Evolutionary conservation across 345 rosid genomes (phyloP).

Genomic region (Populus euphratica): DNA sequence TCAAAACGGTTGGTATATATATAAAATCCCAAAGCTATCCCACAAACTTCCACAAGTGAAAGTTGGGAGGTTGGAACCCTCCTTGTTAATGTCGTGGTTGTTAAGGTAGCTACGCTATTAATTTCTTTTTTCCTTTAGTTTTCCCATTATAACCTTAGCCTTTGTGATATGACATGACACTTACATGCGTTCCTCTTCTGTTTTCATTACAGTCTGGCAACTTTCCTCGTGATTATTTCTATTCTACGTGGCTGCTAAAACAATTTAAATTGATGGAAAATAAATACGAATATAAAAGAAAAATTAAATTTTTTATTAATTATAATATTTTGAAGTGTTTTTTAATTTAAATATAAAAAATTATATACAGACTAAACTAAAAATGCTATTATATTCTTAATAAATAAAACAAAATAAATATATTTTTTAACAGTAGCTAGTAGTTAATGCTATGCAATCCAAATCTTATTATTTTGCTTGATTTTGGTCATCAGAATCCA

Average conservation of each 20-base stretch:
- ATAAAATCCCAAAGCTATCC: not conserved
- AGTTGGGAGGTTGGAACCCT: not conserved
- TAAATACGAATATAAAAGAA: no score
- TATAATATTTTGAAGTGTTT: no score
- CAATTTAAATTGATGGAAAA: no score
- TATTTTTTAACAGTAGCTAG: no score
- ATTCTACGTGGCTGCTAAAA: slow-evolving; percentile 6
- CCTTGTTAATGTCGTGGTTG: slow-evolving; percentile 18
- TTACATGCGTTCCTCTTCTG: slow-evolving; percentile 19
- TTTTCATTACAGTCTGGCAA: slow-evolving; percentile 30
- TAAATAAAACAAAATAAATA: no score
- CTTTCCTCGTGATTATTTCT: not conserved
- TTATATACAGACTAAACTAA: no score
- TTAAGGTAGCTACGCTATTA: not conserved
- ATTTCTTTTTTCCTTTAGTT: no score
- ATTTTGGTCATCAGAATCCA: not conserved
- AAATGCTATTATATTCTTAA: no score
- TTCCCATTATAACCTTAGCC: not conserved
- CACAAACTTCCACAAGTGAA: not conserved
- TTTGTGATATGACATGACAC: not conserved
- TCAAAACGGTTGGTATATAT: not conserved
- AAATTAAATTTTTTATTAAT: no score
- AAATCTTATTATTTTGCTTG: not conserved
- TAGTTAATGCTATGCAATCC: not conserved
- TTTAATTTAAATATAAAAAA: no score